Evolutionary conservation across 1,284 basidiomycete species (phyloP), one percentile per base, ranked within the genome.

Genomic region (Trichosporon sp.): DNA sequence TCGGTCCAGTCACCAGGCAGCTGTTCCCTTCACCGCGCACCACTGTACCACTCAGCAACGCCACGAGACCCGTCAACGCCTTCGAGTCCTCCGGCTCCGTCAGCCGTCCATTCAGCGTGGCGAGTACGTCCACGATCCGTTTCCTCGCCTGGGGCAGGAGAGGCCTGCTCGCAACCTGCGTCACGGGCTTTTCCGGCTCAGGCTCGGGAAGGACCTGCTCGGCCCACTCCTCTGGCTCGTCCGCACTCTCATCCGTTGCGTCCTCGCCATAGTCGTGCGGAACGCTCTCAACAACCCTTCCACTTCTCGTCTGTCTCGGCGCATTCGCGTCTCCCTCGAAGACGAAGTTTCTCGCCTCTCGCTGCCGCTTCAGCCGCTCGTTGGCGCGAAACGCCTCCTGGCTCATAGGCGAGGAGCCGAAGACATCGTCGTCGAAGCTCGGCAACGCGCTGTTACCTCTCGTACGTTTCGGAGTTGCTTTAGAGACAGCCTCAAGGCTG

Each of bases 1-100:
- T 83, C 2, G 91, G 88, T 7, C 92, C 92, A 36, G 92, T 83
- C 5, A 95, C 74, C 61, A 95, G 82, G 71, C 91, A 94, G 65
- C 91, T 93, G 70, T 95, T 95, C 3, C 92, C 92, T 81, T 95
- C 92, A 3, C 89, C 89, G 33, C 91, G 85, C 29, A 82, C 80
- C 2, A 89, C 84, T 0, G 90, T 91, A 2, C 91, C 92, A 23
- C 80, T 77, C 5, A 95, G 80, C 25, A 95, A 78, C 56, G 85
- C 84, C 0, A 80, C 73, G 4, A 95, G 76, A 57, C 74, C 74
- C 49, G 71, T 67, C 33, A 80, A 62, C 8, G 75, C 72, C 60
- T 80, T 79, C 49, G 78, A 77, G 49, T 70, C 69, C 16, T 74
- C 74, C 62, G 78, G 78, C 32, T 76, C 72, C 1, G 58, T 59